A percentile compares a stretch with the other conserved stretches of the same genome.
Conservation (phyloP, 345 rosid species). For the Pistacia vera region DNA sequence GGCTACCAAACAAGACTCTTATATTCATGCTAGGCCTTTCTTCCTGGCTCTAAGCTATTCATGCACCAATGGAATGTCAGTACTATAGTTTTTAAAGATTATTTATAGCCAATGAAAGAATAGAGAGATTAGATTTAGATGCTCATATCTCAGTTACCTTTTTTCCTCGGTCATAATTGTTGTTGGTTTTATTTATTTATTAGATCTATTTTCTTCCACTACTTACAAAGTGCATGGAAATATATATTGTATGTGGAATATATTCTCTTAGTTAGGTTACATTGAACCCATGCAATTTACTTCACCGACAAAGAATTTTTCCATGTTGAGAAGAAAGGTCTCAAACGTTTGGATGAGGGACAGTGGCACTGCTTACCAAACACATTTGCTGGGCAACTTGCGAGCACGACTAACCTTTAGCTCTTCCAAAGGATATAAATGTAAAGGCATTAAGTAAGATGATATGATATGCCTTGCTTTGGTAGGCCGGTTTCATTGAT, state of each 20-base stretch:
- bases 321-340: background rate
- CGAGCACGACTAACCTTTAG: background rate
- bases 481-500: too few relatives aligned
- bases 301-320: constrained; percentile 7
- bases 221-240: too few relatives aligned
- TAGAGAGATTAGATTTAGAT: background rate
- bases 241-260: constrained; percentile 2
- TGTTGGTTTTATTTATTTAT: too few relatives aligned
- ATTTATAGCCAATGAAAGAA: constrained; percentile 1
- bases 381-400: background rate
- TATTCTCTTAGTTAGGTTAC: constrained; percentile 2
- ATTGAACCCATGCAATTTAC: background rate
- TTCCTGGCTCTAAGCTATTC: background rate
- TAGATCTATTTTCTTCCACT: too few relatives aligned
- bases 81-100: background rate
- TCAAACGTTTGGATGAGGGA: background rate
- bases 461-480: background rate
- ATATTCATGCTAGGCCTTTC: background rate
- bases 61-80: background rate
- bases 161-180: too few relatives aligned
- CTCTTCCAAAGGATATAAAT: background rate
- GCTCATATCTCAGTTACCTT: too few relatives aligned
- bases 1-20: background rate
- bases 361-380: background rate
- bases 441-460: background rate